phyloP scores from a whole-genome alignment of 192 early-diverging fungal species.

The Polychytrium aggregatum region DNA sequence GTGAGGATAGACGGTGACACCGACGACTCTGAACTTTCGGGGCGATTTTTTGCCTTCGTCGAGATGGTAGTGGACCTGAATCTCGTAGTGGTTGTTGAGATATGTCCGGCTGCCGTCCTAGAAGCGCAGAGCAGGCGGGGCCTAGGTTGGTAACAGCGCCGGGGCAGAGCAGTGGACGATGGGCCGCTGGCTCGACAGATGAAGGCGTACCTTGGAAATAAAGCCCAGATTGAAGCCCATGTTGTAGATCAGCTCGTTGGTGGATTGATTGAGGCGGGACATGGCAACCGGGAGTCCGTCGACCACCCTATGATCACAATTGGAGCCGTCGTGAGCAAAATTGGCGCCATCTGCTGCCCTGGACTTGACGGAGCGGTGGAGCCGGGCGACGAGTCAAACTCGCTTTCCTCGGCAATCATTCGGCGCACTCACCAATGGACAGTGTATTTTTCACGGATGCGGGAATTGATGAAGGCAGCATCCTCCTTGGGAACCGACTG shows the following conservation, averaged over 20 bases:
- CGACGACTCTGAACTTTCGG: slow-evolving; percentile 78
- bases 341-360: no score
- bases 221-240: slow-evolving; percentile 7
- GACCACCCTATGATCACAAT: no score
- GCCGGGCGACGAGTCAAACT: no score
- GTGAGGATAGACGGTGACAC: slow-evolving; percentile 63
- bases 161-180: no score
- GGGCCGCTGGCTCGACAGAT: no score
- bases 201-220: no score
- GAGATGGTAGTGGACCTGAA: slow-evolving; percentile 57
- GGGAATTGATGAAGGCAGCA: slow-evolving; percentile 74
- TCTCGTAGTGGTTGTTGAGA: slow-evolving; percentile 86
- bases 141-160: no score
- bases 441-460: slow-evolving; percentile 28
- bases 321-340: no score
- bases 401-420: no score
- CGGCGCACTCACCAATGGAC: slow-evolving; percentile 25
- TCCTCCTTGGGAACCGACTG: slow-evolving; percentile 53
- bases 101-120: slow-evolving; percentile 8
- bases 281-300: no score
- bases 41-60: slow-evolving; percentile 29
- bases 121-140: background rate
- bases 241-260: background rate
- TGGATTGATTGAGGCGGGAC: no score
- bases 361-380: no score